Conservation (phyloP, 1,284 basidiomycete species). For the Puccinia horiana region DNA sequence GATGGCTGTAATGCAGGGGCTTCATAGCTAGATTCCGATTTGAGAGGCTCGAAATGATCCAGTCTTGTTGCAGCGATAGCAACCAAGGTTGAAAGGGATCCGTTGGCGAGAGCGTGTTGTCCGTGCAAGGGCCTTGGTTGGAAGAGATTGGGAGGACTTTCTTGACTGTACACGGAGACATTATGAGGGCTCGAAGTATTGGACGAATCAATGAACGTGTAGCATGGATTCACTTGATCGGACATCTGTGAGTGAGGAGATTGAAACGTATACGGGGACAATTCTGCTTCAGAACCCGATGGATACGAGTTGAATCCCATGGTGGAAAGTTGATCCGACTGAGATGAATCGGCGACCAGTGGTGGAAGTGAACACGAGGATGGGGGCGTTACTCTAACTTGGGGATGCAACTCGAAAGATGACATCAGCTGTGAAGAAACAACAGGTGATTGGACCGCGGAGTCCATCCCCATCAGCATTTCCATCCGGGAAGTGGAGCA, state of each 20-base stretch:
- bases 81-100: conserved; percentile 16
- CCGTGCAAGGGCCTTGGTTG: not conserved
- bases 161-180: not conserved
- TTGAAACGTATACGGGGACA: conserved; percentile 10
- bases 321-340: not conserved
- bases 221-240: conserved; percentile 22
- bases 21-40: conserved; percentile 11
- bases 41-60: conserved; percentile 7
- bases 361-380: conserved; percentile 21
- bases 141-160: conserved; percentile 5
- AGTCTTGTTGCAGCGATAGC: not conserved
- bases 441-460: not conserved
- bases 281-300: not conserved
- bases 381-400: conserved; percentile 5
- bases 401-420: not conserved
- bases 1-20: not conserved
- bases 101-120: not conserved
- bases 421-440: conserved; percentile 24
- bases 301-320: not conserved
- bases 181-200: conserved; percentile 11
- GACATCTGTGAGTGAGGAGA: not conserved
- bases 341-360: conserved; percentile 7
- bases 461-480: conserved; percentile 22
- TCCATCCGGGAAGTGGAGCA: not conserved
- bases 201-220: conserved; percentile 6